Evolutionary conservation across 225 moss, liverwort and hornwort genomes (phyloP).

Genomic region (Marchantia paleacea): DNA sequence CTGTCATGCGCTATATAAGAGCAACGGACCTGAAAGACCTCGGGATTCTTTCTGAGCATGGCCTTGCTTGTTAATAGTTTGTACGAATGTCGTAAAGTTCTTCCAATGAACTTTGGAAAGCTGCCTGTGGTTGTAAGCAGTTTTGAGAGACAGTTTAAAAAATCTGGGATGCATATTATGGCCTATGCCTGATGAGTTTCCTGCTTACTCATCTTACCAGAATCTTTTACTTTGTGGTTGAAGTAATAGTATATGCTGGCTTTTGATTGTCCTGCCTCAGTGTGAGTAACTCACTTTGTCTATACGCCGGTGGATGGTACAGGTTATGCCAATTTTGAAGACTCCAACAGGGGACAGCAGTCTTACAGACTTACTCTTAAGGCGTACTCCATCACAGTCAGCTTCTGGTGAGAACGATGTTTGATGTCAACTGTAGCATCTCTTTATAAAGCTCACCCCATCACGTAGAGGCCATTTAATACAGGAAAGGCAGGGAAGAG

Average conservation of each 20-base stretch:
- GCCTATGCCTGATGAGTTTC: background rate
- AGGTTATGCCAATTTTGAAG: conserved; percentile 80
- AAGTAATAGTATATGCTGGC: too few relatives aligned
- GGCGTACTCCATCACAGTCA: conserved; percentile 62
- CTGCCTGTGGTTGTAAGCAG: background rate
- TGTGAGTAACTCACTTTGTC: too few relatives aligned
- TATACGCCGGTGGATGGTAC: conserved; percentile 15
- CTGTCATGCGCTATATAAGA: background rate
- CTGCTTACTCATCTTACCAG: background rate
- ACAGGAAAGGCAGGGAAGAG: too few relatives aligned
- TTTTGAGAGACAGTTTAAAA: background rate
- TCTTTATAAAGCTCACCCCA: too few relatives aligned
- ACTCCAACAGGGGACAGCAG: conserved; percentile 64
- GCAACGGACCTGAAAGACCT: background rate
- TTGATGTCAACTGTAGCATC: conserved; percentile 6
- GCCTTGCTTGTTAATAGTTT: background rate
- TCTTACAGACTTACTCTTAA: conserved; percentile 76
- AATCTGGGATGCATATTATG: background rate
- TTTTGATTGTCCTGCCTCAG: too few relatives aligned
- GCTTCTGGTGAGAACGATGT: conserved; percentile 67
- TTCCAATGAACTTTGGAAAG: background rate
- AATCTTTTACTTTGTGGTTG: too few relatives aligned
- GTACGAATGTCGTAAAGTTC: background rate
- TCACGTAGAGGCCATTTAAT: too few relatives aligned
- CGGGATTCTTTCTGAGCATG: background rate